Evolutionary conservation across 495 filamentous ascomycete genomes (phyloP).

Genomic region (Xylaria bambusicola): DNA sequence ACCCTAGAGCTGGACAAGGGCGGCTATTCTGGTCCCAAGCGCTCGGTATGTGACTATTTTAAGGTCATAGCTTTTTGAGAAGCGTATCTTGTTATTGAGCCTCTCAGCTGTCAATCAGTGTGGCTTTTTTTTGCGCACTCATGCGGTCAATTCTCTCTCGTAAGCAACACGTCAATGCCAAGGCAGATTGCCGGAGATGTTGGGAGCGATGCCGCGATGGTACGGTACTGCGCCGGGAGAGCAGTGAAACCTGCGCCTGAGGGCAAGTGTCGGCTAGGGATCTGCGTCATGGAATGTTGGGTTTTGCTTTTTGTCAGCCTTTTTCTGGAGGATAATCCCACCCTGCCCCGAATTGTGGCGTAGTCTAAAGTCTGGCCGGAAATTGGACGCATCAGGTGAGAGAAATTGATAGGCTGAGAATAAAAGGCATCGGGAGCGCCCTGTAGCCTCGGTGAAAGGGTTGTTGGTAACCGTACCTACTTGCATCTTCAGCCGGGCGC

Average conservation of each 20-base stretch:
- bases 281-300: not conserved
- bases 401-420: not conserved
- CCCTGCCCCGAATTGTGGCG: conserved; percentile 5
- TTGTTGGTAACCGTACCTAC: not conserved
- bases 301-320: conserved; percentile 11
- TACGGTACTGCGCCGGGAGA: not conserved
- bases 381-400: not conserved
- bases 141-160: not conserved
- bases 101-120: not conserved
- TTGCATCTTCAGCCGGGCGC: not conserved
- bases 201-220: not conserved
- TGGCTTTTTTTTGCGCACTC: not conserved
- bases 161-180: not conserved
- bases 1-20: not conserved
- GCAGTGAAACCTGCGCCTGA: not conserved
- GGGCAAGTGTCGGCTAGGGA: not conserved
- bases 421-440: no score
- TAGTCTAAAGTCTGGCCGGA: not conserved
- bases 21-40: not conserved
- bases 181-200: not conserved
- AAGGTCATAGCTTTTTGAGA: not conserved
- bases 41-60: conserved; percentile 2
- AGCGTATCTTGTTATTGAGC: not conserved
- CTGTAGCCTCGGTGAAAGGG: not conserved
- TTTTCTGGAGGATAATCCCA: not conserved